These are phyloP conservation scores for Diaporthe aspalathi DNA, from an alignment of 2,329 filamentous ascomycete genomes.

Conservation along the genomic window DNA sequence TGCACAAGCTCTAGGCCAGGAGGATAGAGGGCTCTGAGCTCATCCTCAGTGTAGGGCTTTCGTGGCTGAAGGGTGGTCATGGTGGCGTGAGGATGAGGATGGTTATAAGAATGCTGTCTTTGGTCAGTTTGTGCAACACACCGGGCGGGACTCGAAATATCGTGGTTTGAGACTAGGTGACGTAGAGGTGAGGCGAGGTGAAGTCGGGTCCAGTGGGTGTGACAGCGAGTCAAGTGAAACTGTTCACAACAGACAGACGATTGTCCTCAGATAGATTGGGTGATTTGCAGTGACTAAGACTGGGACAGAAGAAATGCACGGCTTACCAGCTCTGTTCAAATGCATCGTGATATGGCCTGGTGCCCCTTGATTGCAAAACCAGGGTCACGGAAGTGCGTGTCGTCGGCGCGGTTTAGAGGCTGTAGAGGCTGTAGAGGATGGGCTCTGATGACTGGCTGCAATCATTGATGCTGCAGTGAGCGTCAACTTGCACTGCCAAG, in stretches of 20 bases:
- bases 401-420: too few species aligned
- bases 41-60: slow-evolving; percentile 80
- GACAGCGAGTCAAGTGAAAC: background rate
- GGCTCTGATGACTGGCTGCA: background rate
- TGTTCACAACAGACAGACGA: background rate
- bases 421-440: too few species aligned
- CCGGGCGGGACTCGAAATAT: background rate
- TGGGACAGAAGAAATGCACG: background rate
- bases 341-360: background rate
- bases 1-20: slow-evolving; percentile 82
- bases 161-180: background rate
- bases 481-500: background rate
- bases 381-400: slow-evolving; percentile 4
- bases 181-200: background rate
- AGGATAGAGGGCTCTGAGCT: slow-evolving; percentile 86
- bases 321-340: slow-evolving; percentile 3
- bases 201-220: slow-evolving; percentile 6
- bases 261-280: background rate
- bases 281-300: too few species aligned
- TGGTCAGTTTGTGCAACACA: background rate
- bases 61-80: slow-evolving; percentile 87
- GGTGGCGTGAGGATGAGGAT: slow-evolving; percentile 33
- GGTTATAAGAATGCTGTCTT: background rate
- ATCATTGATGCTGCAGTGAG: background rate
- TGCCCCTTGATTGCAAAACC: background rate